These are phyloP conservation scores for Aegilops speltoides DNA, from an alignment of 176 grass and related monocot genomes.

Conservation along the genomic window DNA sequence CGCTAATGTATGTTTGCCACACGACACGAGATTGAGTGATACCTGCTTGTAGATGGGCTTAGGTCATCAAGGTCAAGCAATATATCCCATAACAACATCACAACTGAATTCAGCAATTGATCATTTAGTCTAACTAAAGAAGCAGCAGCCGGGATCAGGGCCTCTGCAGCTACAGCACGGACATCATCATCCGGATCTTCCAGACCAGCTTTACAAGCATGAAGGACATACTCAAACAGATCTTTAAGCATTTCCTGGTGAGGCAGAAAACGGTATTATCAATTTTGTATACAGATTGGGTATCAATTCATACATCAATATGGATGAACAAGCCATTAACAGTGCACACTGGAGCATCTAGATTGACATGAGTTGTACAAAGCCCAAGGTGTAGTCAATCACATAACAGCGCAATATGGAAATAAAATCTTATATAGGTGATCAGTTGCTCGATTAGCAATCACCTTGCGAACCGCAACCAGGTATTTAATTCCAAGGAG, in stretches of 20 bases:
- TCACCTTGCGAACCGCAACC: conserved; percentile 89
- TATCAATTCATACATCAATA: conserved; percentile 11
- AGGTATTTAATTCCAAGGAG: conserved; percentile 99
- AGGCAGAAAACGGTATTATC: conserved; percentile 28
- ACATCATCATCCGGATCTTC: conserved; percentile 99
- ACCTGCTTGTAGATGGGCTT: conserved; percentile 99
- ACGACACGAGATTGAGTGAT: conserved; percentile 15
- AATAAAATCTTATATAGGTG: conserved; percentile 3
- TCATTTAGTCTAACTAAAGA: conserved; percentile 86
- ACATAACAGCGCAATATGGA: conserved; percentile 9
- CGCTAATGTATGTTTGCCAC: background rate
- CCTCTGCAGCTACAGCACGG: conserved; percentile 95
- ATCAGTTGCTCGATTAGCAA: conserved; percentile 29
- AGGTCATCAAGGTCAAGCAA: conserved; percentile 97
- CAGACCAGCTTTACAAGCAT: conserved; percentile 93
- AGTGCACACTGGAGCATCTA: background rate
- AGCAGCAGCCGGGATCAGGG: conserved; percentile 86
- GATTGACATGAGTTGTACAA: conserved; percentile 2
- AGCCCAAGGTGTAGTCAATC: background rate
- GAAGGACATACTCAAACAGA: conserved; percentile 79
- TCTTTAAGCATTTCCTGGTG: conserved; percentile 87
- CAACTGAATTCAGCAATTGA: conserved; percentile 73
- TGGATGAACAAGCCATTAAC: conserved; percentile 2
- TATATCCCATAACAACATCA: conserved; percentile 99
- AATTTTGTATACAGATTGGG: conserved; percentile 9